A percentile compares a stretch with the other conserved stretches of the same genome.
Conservation (phyloP, 345 rosid genomes). For the Eucalyptus albens region DNA sequence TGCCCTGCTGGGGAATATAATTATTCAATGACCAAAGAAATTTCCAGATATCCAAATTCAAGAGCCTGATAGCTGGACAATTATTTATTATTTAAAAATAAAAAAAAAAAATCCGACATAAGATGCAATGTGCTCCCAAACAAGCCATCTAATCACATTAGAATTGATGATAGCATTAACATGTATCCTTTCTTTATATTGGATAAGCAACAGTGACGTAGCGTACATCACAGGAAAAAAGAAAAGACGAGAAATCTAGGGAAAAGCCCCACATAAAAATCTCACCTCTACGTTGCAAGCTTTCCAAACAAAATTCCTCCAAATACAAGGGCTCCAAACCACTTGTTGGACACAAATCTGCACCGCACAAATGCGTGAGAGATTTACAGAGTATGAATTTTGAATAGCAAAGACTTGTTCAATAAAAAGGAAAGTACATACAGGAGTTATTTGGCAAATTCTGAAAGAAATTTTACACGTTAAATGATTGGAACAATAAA, state of each 20-base stretch:
- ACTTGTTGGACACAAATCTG: conserved; percentile 89
- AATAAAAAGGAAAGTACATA: neutral
- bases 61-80: neutral
- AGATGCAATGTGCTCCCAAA: neutral
- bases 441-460: neutral
- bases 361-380: neutral
- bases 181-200: neutral
- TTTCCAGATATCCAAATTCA: neutral
- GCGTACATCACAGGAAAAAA: neutral
- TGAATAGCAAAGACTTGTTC: neutral
- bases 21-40: neutral
- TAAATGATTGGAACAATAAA: neutral
- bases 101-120: neutral
- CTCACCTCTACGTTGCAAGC: conserved; percentile 11
- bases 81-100: neutral
- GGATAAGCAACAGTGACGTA: neutral
- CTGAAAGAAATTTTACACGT: neutral
- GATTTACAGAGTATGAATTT: neutral
- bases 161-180: neutral
- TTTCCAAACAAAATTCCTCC: conserved; percentile 73
- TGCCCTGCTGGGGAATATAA: neutral
- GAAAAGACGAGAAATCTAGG: neutral
- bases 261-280: neutral
- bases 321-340: conserved; percentile 79
- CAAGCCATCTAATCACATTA: neutral